Base-by-base conservation (phyloP, 805 yeast genomes). In the Candida piceae region DNA sequence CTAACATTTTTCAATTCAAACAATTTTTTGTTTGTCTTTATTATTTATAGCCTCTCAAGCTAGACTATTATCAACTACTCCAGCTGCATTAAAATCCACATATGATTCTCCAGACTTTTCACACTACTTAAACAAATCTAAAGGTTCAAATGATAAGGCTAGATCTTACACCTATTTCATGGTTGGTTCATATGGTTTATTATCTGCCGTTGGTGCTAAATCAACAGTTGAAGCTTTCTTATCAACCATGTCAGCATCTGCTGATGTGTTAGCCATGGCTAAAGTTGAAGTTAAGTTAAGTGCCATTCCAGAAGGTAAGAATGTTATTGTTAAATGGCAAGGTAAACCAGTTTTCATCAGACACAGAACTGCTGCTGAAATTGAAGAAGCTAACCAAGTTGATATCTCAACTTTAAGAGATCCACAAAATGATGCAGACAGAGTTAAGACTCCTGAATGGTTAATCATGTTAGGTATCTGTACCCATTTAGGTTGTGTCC, bases 401-500 rank as follows among this genome's bases (percentile, higher is more conserved):
- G 90, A 90, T 54, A 64, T 93, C 45, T 55, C 79, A 21, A 31
- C 75, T 29, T 78, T 93, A 64, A 86, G 97, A 70, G 98, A 93
- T 66, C 98, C 98, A 52, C 86, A 93, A 74, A 67, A 72, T 34
- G 99, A 93, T 65, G 64, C 84, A 48, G 94, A 87, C 62, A 88
- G 99, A 75, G 97, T 85, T 50, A 74, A 86, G 71, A 84, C 83
- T 67, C 97, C 99, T 52, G 93, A 90, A 71, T 93, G 98, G 98
- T 79, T 93, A 63, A 77, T 93, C 66, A 93, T 93, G 99, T 69
- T 93, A 71, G 99, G 99, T 72, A 90, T 93, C 66, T 93, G 99
- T 77, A 93, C 99, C 52, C 99, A 93, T 68, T 81, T 93, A 76
- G 99, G 99, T 67, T 93, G 99, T 83, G 99, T 93, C 46, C 99